Percentiles rank a stretch among this genome's conserved stretches.
Evolutionary conservation across 176 grass and related monocot species (phyloP).

Genomic region (Ensete ventricosum): DNA sequence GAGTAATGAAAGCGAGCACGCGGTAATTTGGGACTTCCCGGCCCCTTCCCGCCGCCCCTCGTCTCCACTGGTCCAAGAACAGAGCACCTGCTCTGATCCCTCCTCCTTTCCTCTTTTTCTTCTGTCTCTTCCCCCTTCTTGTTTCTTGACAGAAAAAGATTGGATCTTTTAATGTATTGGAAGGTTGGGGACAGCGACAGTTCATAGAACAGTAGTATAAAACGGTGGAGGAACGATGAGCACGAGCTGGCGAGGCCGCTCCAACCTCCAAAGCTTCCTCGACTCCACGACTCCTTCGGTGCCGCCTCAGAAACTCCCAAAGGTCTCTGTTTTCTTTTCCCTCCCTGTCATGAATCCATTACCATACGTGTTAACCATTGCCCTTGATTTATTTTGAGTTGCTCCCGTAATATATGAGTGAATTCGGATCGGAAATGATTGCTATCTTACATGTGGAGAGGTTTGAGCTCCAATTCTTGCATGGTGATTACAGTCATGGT

Average conservation of each 20-base stretch:
- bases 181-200: too few species aligned
- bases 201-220: too few species aligned
- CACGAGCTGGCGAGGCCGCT: too few species aligned
- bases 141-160: too few species aligned
- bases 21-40: too few species aligned
- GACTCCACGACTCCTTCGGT: neutral
- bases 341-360: neutral
- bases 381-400: neutral
- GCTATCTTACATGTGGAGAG: neutral
- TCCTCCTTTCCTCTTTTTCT: neutral
- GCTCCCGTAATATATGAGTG: neutral
- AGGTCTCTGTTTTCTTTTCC: neutral
- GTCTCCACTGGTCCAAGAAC: too few species aligned
- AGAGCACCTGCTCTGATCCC: neutral
- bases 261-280: neutral
- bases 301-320: neutral
- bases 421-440: neutral
- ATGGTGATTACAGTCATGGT: constrained; percentile 33
- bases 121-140: neutral
- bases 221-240: too few species aligned
- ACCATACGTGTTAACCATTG: neutral
- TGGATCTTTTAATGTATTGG: too few species aligned
- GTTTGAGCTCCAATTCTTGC: neutral
- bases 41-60: too few species aligned
- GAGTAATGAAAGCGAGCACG: too few species aligned